These are phyloP conservation scores for Fraxinus floribunda DNA, from an alignment of 305 asterid genomes.

Conservation along the genomic window DNA sequence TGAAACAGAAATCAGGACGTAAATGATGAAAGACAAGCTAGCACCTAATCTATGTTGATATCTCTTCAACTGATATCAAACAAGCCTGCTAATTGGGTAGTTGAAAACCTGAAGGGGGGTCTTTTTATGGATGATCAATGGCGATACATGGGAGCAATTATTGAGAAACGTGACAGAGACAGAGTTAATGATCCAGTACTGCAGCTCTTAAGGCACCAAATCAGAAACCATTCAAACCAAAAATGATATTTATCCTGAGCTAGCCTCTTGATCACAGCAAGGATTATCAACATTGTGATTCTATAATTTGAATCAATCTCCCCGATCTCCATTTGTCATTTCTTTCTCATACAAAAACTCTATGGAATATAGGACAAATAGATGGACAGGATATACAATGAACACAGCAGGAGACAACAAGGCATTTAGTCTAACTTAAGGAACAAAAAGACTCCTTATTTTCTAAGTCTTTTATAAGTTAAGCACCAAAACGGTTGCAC, in stretches of 20 bases:
- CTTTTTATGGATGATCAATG: background rate
- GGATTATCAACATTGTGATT: background rate
- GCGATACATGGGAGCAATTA: background rate
- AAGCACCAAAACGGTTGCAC: background rate
- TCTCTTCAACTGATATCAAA: background rate
- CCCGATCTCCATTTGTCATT: background rate
- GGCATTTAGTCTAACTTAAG: background rate
- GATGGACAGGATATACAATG: background rate
- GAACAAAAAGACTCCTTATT: background rate
- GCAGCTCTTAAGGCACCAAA: background rate
- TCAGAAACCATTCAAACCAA: too few relatives aligned
- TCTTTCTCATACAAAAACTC: background rate
- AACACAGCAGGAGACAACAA: background rate
- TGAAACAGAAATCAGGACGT: background rate
- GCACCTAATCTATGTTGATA: background rate
- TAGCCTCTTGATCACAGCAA: background rate
- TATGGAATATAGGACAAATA: background rate
- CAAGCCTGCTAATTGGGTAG: background rate
- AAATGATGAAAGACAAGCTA: background rate
- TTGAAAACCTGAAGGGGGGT: background rate
- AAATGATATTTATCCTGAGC: too few relatives aligned
- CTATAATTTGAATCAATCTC: too few relatives aligned
- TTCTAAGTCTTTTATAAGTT: background rate
- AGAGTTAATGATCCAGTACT: background rate
- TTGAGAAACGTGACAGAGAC: background rate